phyloP scores from a whole-genome alignment of 2,329 filamentous ascomycete species.

The Fusarium sarcochroum region DNA sequence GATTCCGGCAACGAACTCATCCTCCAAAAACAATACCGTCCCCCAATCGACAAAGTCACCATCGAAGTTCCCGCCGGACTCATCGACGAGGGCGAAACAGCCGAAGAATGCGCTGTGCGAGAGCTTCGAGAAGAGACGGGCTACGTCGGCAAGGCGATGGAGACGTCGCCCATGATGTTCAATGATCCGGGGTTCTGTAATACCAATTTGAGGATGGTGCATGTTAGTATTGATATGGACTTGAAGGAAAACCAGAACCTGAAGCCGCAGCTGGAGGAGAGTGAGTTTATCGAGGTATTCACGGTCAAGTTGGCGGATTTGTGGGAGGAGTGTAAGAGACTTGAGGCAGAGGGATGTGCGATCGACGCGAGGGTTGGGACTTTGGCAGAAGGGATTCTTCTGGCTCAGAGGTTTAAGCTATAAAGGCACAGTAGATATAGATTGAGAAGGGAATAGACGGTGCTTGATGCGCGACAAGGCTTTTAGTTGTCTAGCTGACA shows the following conservation, averaged over 20 bases:
- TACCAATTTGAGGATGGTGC: constrained; percentile 77
- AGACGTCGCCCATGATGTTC: constrained; percentile 76
- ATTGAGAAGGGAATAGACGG: neutral
- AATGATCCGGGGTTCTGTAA: constrained; percentile 77
- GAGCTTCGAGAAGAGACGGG: constrained; percentile 78
- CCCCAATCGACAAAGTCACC: constrained; percentile 70
- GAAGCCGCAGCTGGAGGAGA: constrained; percentile 79
- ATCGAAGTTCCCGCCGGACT: constrained; percentile 77
- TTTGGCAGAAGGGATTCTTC: constrained; percentile 82
- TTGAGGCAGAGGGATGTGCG: constrained; percentile 80
- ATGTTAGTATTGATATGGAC: constrained; percentile 79
- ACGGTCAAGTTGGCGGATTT: constrained; percentile 74
- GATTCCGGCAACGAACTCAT: constrained; percentile 68
- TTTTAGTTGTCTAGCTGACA: too few species aligned
- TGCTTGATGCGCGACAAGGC: too few species aligned
- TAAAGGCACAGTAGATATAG: constrained; percentile 31
- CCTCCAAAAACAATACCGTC: constrained; percentile 77
- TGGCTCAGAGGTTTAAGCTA: constrained; percentile 71
- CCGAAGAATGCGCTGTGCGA: constrained; percentile 72
- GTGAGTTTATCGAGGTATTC: constrained; percentile 87
- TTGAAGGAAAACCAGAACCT: constrained; percentile 78
- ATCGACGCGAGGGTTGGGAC: constrained; percentile 86
- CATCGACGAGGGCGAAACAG: constrained; percentile 72
- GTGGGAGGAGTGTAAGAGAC: constrained; percentile 75
- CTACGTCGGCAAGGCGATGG: constrained; percentile 68